These are phyloP conservation scores for Colletotrichum musae DNA, from an alignment of 2,329 filamentous ascomycete species.

Conservation along the genomic window DNA sequence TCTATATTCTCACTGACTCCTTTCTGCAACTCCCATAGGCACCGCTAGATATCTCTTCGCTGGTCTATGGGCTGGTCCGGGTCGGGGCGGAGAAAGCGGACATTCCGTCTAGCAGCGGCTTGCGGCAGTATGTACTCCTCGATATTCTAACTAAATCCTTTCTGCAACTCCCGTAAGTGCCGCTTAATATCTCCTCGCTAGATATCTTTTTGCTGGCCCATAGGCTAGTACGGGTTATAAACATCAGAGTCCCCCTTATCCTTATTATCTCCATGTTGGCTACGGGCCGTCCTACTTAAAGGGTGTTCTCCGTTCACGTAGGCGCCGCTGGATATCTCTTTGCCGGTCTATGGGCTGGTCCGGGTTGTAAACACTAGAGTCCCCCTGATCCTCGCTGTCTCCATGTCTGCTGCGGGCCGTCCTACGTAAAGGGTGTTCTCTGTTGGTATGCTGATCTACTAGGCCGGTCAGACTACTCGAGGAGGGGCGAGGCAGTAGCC, in stretches of 20 bases:
- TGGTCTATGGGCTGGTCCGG: slow-evolving; percentile 85
- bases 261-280: slow-evolving; percentile 30
- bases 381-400: slow-evolving; percentile 36
- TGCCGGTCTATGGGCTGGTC: slow-evolving; percentile 84
- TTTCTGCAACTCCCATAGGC: slow-evolving; percentile 71
- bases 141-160: slow-evolving; percentile 73
- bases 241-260: slow-evolving; percentile 48
- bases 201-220: slow-evolving; percentile 79
- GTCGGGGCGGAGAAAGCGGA: slow-evolving; percentile 58
- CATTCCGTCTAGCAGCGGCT: slow-evolving; percentile 7
- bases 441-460: background rate
- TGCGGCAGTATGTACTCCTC: slow-evolving; percentile 76
- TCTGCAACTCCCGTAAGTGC: slow-evolving; percentile 77
- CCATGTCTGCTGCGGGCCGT: slow-evolving; percentile 38
- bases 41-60: slow-evolving; percentile 64
- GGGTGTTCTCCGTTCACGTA: slow-evolving; percentile 54
- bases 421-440: slow-evolving; percentile 27
- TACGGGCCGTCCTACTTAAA: slow-evolving; percentile 40
- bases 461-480: too few relatives aligned
- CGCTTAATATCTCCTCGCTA: slow-evolving; percentile 60
- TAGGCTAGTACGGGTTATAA: slow-evolving; percentile 88
- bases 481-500: too few relatives aligned
- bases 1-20: slow-evolving; percentile 77
- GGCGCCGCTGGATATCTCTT: slow-evolving; percentile 76
- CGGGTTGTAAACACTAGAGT: slow-evolving; percentile 77